Percentiles rank a stretch among this genome's conserved stretches.
Evolutionary conservation across 345 rosid species (phyloP).

Genomic region (Brassica nigra): DNA sequence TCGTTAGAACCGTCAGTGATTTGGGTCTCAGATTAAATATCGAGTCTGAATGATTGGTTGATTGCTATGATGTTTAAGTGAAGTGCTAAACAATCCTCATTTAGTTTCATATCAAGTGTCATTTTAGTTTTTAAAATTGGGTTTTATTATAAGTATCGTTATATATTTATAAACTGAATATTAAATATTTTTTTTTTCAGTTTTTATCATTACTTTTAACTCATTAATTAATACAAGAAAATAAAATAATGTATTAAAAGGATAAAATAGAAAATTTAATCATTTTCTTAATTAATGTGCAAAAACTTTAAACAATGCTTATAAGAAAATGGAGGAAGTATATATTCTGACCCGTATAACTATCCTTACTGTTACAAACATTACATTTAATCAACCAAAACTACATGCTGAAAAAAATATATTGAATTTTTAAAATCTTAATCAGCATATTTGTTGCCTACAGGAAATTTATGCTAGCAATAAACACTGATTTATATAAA

Average conservation of each 20-base stretch:
- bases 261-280: no score
- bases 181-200: no score
- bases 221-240: no score
- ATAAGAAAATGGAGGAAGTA: no score
- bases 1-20: not conserved
- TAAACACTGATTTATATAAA: not conserved
- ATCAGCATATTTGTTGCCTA: not conserved
- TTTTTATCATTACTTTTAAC: no score
- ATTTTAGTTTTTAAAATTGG: no score
- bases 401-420: not conserved
- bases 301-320: no score
- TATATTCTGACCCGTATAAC: not conserved
- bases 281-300: no score
- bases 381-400: not conserved
- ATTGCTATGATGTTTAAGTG: constrained; percentile 2
- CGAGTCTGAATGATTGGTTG: constrained; percentile 6
- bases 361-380: not conserved
- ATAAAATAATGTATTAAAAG: no score
- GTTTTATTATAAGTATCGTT: no score
- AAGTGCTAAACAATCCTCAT: not conserved
- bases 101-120: no score
- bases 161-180: no score
- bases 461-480: not conserved
- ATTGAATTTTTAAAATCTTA: not conserved
- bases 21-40: constrained; percentile 12